These are phyloP conservation scores for Salvia splendens DNA, from an alignment of 257 asterid genomes.

Conservation along the genomic window DNA sequence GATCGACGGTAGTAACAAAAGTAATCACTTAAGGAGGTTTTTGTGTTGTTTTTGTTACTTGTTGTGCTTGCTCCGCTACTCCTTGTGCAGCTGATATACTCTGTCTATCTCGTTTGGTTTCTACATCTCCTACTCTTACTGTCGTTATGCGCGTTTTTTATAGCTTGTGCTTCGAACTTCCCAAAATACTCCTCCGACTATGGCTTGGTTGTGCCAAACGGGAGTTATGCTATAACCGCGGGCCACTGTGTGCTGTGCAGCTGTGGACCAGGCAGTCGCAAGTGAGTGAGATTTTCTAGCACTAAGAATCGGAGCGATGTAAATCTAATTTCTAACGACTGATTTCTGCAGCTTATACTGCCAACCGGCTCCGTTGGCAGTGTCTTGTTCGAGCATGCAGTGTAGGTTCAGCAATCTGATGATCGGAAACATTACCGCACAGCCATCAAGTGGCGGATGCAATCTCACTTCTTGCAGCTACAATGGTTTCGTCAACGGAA, in stretches of 20 bases:
- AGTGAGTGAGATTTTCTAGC: conserved; percentile 53
- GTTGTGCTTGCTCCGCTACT: neutral
- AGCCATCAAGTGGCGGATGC: conserved; percentile 87
- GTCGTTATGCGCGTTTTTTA: conserved; percentile 23
- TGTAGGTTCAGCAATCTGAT: conserved; percentile 81
- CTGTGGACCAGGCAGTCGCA: conserved; percentile 87
- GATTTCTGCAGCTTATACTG: conserved; percentile 72
- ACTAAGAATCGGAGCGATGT: neutral
- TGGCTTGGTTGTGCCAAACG: conserved; percentile 84
- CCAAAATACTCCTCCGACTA: conserved; percentile 66
- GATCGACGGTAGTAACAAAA: neutral
- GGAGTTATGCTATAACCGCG: conserved; percentile 89
- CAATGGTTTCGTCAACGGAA: conserved; percentile 80
- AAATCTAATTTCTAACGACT: neutral
- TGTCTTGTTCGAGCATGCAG: conserved; percentile 98
- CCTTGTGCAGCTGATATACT: neutral
- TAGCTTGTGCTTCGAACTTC: conserved; percentile 93
- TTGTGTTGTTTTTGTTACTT: neutral
- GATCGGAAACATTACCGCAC: conserved; percentile 77
- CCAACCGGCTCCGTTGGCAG: conserved; percentile 90
- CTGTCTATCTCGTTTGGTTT: neutral
- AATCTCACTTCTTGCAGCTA: conserved; percentile 90
- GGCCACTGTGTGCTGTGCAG: conserved; percentile 96
- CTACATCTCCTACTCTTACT: neutral
- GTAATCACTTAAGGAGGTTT: neutral